Evolutionary conservation across 2,329 filamentous ascomycete genomes (phyloP).

Genomic region (Colletotrichum tabaci): DNA sequence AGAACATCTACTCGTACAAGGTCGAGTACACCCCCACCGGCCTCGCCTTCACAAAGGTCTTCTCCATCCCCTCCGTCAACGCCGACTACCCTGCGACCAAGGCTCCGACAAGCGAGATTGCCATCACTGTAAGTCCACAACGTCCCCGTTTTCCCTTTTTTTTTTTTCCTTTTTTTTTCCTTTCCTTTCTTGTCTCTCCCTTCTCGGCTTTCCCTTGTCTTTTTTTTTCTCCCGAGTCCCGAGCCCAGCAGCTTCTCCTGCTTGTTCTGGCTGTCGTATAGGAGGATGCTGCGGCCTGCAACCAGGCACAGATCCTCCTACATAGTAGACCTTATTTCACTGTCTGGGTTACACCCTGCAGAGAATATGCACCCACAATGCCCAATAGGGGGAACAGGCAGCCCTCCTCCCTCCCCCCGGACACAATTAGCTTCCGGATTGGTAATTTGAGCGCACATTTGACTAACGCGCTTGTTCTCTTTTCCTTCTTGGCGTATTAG

Average conservation of each 20-base stretch:
- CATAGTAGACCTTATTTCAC: constrained; percentile 13
- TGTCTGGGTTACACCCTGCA: neutral
- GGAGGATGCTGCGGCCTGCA: constrained; percentile 6
- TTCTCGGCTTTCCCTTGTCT: neutral
- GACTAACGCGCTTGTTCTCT: constrained; percentile 8
- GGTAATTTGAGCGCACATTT: neutral
- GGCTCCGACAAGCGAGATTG: constrained; percentile 44
- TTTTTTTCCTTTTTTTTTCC: no score
- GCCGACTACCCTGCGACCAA: constrained; percentile 38
- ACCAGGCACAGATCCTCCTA: constrained; percentile 15
- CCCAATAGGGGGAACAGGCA: neutral
- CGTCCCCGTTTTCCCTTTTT: neutral
- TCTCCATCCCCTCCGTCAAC: constrained; percentile 40
- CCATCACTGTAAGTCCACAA: constrained; percentile 40
- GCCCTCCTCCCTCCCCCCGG: neutral
- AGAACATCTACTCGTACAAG: constrained; percentile 44
- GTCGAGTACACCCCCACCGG: constrained; percentile 43
- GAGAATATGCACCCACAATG: neutral
- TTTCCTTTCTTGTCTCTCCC: neutral
- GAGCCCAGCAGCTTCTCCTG: no score
- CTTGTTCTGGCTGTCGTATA: no score
- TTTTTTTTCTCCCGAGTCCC: no score
- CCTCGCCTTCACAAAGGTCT: constrained; percentile 44
- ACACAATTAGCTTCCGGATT: constrained; percentile 22
- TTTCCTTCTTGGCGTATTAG: constrained; percentile 2